These are phyloP conservation scores for Cronartium quercuum DNA, from an alignment of 1,284 basidiomycete species.

Conservation along the genomic window DNA sequence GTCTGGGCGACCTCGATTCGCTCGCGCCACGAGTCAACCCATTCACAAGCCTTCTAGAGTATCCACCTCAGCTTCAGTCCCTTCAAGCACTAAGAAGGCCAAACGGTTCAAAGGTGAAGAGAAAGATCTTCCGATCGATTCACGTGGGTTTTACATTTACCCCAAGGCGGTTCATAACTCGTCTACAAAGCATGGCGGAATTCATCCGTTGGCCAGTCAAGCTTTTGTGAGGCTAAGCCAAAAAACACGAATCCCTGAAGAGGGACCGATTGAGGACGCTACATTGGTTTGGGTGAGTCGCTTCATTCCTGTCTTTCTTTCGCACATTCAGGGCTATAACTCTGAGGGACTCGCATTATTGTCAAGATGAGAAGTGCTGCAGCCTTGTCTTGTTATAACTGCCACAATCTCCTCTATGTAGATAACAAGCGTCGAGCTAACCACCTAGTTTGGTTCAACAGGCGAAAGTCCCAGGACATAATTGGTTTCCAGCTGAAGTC, in stretches of 20 bases:
- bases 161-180: conserved; percentile 22
- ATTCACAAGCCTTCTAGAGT: conserved; percentile 15
- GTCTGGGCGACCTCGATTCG: not conserved
- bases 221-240: conserved; percentile 35
- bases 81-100: not conserved
- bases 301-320: not conserved
- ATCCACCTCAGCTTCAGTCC: not conserved
- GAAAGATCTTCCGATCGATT: conserved; percentile 23
- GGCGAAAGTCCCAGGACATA: conserved; percentile 35
- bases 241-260: conserved; percentile 22
- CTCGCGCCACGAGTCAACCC: not conserved
- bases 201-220: conserved; percentile 28
- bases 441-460: not conserved
- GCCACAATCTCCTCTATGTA: too few species aligned
- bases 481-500: conserved; percentile 39
- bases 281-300: conserved; percentile 37
- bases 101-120: not conserved
- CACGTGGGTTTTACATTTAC: conserved; percentile 29
- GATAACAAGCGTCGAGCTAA: too few species aligned
- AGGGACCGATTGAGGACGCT: conserved; percentile 29
- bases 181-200: not conserved
- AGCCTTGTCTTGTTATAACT: too few species aligned
- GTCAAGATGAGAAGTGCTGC: too few species aligned
- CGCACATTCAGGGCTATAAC: not conserved
- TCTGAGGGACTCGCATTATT: too few species aligned